Conservation (phyloP, 108 stramenopile species). For the Skeletonema menzelii region DNA sequence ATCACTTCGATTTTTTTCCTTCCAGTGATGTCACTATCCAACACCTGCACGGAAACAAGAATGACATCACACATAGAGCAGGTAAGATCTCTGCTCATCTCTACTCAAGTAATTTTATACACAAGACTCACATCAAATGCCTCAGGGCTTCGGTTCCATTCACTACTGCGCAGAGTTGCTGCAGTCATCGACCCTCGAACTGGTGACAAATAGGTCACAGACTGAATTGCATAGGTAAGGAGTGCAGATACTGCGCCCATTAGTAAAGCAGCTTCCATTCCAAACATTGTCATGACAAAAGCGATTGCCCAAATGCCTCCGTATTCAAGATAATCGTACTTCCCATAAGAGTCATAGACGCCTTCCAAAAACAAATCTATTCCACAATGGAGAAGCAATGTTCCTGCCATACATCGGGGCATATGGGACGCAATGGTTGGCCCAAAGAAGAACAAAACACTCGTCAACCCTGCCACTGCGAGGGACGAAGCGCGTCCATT, state of each 20-base stretch:
- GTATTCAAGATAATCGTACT: constrained; percentile 52
- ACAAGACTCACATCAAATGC: constrained; percentile 23
- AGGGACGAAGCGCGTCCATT: constrained; percentile 47
- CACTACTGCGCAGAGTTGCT: constrained; percentile 62
- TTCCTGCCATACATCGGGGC: constrained; percentile 88
- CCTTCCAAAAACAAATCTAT: constrained; percentile 84
- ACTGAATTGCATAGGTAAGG: constrained; percentile 63
- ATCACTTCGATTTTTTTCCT: constrained; percentile 57
- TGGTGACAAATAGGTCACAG: constrained; percentile 56
- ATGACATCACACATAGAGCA: too few species aligned
- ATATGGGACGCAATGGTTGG: constrained; percentile 57
- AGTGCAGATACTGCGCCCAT: constrained; percentile 69
- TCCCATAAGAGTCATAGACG: constrained; percentile 58
- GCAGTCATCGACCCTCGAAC: constrained; percentile 72
- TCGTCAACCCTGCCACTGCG: constrained; percentile 43
- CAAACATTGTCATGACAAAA: constrained; percentile 69
- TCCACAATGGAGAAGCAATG: constrained; percentile 81
- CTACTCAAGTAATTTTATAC: too few species aligned
- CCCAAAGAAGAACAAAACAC: constrained; percentile 70
- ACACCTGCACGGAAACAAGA: constrained; percentile 1
- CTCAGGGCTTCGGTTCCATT: constrained; percentile 46
- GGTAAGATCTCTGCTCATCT: too few species aligned
- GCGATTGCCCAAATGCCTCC: constrained; percentile 71
- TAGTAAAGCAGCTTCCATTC: constrained; percentile 73
- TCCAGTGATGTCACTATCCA: constrained; percentile 44